Percentiles rank a stretch among this genome's conserved stretches.
phyloP scores from a whole-genome alignment of 2,329 filamentous ascomycete genomes.

The Paecilomyces formosus region DNA sequence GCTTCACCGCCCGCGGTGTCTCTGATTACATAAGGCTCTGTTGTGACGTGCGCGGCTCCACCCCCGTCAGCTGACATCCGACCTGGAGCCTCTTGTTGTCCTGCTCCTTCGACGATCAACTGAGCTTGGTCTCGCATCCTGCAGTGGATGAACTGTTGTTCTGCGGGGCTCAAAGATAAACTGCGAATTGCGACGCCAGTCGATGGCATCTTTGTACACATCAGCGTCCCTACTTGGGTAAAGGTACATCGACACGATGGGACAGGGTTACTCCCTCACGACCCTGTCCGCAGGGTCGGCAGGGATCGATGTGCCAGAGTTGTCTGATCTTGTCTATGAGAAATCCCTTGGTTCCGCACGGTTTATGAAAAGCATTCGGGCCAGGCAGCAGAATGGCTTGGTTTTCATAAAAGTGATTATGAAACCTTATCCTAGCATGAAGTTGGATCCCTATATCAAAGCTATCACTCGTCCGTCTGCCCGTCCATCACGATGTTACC shows the following conservation, averaged over 20 bases:
- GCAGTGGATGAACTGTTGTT: neutral
- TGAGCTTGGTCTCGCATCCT: neutral
- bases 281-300: conserved; percentile 86
- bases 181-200: neutral
- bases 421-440: conserved; percentile 79
- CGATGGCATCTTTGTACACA: neutral
- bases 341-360: conserved; percentile 83
- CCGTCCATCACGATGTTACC: neutral
- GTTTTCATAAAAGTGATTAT: conserved; percentile 92
- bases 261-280: conserved; percentile 90
- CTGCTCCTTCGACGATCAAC: neutral
- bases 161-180: neutral
- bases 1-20: neutral
- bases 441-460: conserved; percentile 70
- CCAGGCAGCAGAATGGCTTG: conserved; percentile 79
- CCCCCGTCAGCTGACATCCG: neutral
- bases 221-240: conserved; percentile 8
- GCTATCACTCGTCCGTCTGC: conserved; percentile 60
- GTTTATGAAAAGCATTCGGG: conserved; percentile 95
- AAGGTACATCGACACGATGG: conserved; percentile 54
- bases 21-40: neutral
- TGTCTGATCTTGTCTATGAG: conserved; percentile 85
- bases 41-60: neutral
- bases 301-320: conserved; percentile 87
- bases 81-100: neutral